Percentiles rank a stretch among this genome's conserved stretches.
Evolutionary conservation across 2,329 filamentous ascomycete genomes (phyloP).

Genomic region (Fusarium neocosmosporiellum): DNA sequence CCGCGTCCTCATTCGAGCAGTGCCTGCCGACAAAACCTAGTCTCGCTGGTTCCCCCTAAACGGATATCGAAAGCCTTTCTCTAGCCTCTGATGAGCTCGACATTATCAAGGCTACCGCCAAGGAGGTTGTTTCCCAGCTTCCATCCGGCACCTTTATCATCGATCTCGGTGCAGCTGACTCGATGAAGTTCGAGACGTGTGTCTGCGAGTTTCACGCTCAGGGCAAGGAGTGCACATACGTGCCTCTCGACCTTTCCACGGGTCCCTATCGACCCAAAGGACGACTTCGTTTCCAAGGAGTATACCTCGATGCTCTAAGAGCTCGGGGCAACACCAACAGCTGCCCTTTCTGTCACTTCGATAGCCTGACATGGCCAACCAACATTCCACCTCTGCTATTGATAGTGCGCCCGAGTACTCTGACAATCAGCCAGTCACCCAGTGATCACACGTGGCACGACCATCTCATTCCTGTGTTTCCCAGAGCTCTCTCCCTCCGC

Average conservation of each 20-base stretch:
- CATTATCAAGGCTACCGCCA: slow-evolving; percentile 32
- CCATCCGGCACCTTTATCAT: slow-evolving; percentile 21
- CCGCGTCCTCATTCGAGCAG: not conserved
- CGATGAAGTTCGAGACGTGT: slow-evolving; percentile 36
- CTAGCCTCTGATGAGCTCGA: slow-evolving; percentile 6
- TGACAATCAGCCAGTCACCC: not conserved
- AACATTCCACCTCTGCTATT: not conserved
- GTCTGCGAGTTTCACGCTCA: slow-evolving; percentile 22
- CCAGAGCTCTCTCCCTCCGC: not conserved
- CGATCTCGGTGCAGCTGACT: slow-evolving; percentile 33
- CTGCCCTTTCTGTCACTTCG: not conserved
- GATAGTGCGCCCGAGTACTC: not conserved
- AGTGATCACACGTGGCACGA: not conserved
- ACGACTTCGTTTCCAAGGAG: not conserved
- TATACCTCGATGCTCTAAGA: not conserved
- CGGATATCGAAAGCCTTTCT: not conserved
- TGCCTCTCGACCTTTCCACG: slow-evolving; percentile 19
- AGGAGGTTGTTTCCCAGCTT: slow-evolving; percentile 11
- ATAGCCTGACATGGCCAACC: not conserved
- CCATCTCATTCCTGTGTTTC: not conserved
- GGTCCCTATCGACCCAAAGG: not conserved
- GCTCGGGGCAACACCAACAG: not conserved
- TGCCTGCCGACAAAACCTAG: not conserved
- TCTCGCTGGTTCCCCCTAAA: not conserved
- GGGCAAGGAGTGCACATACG: slow-evolving; percentile 22